Evolutionary conservation across 768 basidiomycete genomes (phyloP).

Genomic region (Lactarius sanguifluus): DNA sequence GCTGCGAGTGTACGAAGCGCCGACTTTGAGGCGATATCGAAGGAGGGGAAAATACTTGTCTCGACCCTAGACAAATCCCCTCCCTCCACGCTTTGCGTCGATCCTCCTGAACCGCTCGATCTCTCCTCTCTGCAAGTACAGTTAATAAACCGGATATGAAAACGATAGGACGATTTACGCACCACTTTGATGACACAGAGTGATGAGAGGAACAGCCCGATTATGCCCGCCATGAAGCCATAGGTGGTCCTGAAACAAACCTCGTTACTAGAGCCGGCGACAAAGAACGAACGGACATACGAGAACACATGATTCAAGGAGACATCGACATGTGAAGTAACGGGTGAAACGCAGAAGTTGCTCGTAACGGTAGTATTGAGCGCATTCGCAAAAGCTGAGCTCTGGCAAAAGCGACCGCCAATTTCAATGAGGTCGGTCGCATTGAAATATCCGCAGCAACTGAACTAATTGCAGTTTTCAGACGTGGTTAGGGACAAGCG

Average conservation of each 20-base stretch:
- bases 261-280: not conserved
- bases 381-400: constrained; percentile 37
- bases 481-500: not conserved
- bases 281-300: constrained; percentile 45
- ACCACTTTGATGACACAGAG: constrained; percentile 89
- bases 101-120: constrained; percentile 85
- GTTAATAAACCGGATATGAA: not conserved
- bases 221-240: constrained; percentile 79
- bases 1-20: not conserved
- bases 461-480: constrained; percentile 46
- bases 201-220: constrained; percentile 73
- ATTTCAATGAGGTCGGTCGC: constrained; percentile 52
- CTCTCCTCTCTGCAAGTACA: constrained; percentile 60
- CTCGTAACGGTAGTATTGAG: constrained; percentile 37
- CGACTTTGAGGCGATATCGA: not conserved
- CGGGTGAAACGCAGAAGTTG: constrained; percentile 71
- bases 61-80: constrained; percentile 70
- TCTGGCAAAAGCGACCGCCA: constrained; percentile 61
- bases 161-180: constrained; percentile 33
- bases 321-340: constrained; percentile 65
- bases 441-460: constrained; percentile 82
- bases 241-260: constrained; percentile 50
- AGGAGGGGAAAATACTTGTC: not conserved
- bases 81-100: constrained; percentile 83
- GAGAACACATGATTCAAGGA: constrained; percentile 84